These are phyloP conservation scores for Cutaneotrichosporon sp. DNA, from an alignment of 1,284 basidiomycete species.

Conservation along the genomic window DNA sequence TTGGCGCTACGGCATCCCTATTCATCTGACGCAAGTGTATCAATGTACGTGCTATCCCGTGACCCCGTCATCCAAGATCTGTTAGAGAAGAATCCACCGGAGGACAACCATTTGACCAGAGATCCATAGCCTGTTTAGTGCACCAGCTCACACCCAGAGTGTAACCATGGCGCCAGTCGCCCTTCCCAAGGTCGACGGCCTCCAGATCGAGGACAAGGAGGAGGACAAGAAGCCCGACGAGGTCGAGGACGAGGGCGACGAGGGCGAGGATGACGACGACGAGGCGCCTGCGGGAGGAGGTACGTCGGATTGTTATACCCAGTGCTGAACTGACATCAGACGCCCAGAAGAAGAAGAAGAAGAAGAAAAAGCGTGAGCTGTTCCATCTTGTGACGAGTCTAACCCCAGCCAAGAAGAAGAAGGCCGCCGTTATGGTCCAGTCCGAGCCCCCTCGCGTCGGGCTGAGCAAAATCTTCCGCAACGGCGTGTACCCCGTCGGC, in stretches of 20 bases:
- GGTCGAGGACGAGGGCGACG: slow-evolving; percentile 18
- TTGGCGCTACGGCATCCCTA: slow-evolving; percentile 1
- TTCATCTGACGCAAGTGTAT: slow-evolving; percentile 2
- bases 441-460: slow-evolving; percentile 92
- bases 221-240: slow-evolving; percentile 42
- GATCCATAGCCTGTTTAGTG: slow-evolving; percentile 14
- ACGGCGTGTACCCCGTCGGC: slow-evolving; percentile 83
- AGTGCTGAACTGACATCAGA: slow-evolving; percentile 9
- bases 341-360: slow-evolving; percentile 74
- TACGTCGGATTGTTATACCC: not conserved
- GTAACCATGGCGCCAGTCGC: slow-evolving; percentile 38
- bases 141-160: slow-evolving; percentile 10
- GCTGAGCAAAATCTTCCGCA: slow-evolving; percentile 83
- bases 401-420: slow-evolving; percentile 71
- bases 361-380: slow-evolving; percentile 73
- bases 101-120: slow-evolving; percentile 39
- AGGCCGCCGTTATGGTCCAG: slow-evolving; percentile 62
- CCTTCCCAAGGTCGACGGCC: slow-evolving; percentile 35
- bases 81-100: slow-evolving; percentile 42
- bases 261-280: slow-evolving; percentile 50
- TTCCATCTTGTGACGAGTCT: not conserved
- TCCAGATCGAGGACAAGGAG: slow-evolving; percentile 36
- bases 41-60: slow-evolving; percentile 1
- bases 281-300: slow-evolving; percentile 39
- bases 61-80: slow-evolving; percentile 36